A percentile compares a stretch with the other conserved stretches of the same genome.
These are phyloP conservation scores for Elongisporangium undulatum DNA, from an alignment of 352 stramenopile genomes.

Conservation along the genomic window DNA sequence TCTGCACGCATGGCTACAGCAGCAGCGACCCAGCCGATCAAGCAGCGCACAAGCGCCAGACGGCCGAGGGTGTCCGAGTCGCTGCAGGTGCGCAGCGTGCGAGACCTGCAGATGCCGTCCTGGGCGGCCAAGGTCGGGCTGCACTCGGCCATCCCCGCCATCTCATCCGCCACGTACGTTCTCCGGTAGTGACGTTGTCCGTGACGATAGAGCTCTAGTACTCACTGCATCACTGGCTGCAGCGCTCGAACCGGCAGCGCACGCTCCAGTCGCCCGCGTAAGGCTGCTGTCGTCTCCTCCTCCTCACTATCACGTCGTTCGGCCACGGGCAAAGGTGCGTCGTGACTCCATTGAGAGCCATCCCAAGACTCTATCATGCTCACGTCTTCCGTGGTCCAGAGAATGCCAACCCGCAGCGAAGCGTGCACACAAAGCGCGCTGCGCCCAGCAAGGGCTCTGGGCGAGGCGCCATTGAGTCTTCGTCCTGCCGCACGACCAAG, in stretches of 20 bases:
- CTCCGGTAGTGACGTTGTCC: neutral
- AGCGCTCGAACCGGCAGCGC: constrained; percentile 8
- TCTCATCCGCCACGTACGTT: constrained; percentile 9
- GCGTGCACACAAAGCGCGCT: constrained; percentile 6
- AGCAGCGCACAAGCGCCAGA: constrained; percentile 3
- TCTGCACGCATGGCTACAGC: constrained; percentile 1
- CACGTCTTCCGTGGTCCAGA: neutral
- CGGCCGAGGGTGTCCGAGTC: neutral
- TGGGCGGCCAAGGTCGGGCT: constrained; percentile 12
- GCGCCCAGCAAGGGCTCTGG: constrained; percentile 1
- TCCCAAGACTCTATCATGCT: no score
- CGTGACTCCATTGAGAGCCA: neutral
- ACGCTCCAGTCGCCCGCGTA: constrained; percentile 6
- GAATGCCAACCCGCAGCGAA: constrained; percentile 10
- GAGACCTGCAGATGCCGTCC: constrained; percentile 10
- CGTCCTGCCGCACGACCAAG: constrained; percentile 5
- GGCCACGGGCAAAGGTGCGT: constrained; percentile 8
- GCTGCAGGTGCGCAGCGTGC: neutral
- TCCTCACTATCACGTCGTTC: constrained; percentile 2
- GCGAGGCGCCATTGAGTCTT: neutral
- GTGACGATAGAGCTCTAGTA: neutral
- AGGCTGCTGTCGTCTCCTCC: neutral
- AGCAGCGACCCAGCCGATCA: constrained; percentile 2
- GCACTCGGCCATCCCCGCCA: constrained; percentile 8
- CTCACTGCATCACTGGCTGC: constrained; percentile 1